Percentiles rank a stretch among this genome's conserved stretches.
phyloP scores from a whole-genome alignment of 2,329 filamentous ascomycete genomes.

The Bipolaris sorokiniana region DNA sequence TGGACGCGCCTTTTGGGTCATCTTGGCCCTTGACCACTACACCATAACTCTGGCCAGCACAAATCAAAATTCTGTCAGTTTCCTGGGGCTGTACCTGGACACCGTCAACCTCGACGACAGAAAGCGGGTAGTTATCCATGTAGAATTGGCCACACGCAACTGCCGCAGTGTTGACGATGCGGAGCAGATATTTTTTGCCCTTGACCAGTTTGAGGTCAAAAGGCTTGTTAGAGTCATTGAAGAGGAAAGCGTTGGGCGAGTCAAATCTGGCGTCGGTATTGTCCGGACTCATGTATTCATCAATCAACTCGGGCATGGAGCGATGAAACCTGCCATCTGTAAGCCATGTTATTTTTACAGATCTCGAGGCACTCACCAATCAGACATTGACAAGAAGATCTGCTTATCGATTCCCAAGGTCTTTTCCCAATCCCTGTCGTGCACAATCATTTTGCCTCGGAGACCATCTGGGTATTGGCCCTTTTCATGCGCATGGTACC shows the following conservation, averaged over 20 bases:
- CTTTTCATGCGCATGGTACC: conserved; percentile 70
- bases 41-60: conserved; percentile 36
- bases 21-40: conserved; percentile 27
- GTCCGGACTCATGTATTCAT: conserved; percentile 52
- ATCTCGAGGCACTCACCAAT: conserved; percentile 3
- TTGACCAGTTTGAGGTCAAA: conserved; percentile 49
- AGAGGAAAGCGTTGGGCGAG: conserved; percentile 12
- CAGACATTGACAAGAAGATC: conserved; percentile 11
- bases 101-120: conserved; percentile 39
- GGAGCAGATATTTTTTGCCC: conserved; percentile 65
- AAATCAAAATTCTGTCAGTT: conserved; percentile 47
- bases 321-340: conserved; percentile 9
- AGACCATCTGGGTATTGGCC: conserved; percentile 51
- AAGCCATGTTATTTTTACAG: conserved; percentile 27
- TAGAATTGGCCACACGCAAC: conserved; percentile 53
- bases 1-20: conserved; percentile 57
- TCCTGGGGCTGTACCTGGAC: conserved; percentile 49
- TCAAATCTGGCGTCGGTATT: conserved; percentile 40
- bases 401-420: conserved; percentile 43
- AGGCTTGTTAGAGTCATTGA: conserved; percentile 18
- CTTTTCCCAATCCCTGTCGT: conserved; percentile 49
- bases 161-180: conserved; percentile 64
- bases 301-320: conserved; percentile 39
- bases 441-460: conserved; percentile 48
- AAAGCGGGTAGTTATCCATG: conserved; percentile 47